Percentiles rank a stretch among this genome's conserved stretches.
phyloP scores from a whole-genome alignment of 2,329 filamentous ascomycete genomes.

The Chrysosporium queenslandicum region DNA sequence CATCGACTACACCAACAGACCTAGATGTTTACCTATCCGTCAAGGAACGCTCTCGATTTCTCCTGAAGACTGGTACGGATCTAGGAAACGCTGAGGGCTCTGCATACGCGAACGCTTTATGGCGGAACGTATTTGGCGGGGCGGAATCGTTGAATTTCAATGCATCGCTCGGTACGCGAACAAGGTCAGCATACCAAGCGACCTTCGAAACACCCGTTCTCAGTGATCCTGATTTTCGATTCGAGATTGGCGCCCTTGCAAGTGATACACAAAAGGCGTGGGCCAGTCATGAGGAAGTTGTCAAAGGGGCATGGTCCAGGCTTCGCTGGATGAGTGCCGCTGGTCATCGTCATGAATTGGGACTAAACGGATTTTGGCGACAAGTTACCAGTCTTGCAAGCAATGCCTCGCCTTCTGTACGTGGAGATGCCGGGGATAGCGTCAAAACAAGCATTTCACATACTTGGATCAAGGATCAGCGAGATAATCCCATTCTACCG shows the following conservation, averaged over 20 bases:
- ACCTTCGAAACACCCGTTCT: constrained; percentile 72
- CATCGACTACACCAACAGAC: constrained; percentile 62
- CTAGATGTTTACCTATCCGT: constrained; percentile 71
- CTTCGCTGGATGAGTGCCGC: constrained; percentile 60
- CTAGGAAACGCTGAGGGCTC: constrained; percentile 89
- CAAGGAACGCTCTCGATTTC: constrained; percentile 68
- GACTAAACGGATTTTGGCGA: constrained; percentile 75
- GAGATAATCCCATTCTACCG: constrained; percentile 78
- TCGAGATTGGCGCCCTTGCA: constrained; percentile 69
- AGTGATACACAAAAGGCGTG: constrained; percentile 82
- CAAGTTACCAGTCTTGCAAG: constrained; percentile 71
- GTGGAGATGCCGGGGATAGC: constrained; percentile 77
- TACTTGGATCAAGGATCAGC: constrained; percentile 65
- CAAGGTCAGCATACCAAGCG: constrained; percentile 81
- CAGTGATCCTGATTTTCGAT: constrained; percentile 69
- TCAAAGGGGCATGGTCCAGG: constrained; percentile 67
- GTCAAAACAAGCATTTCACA: constrained; percentile 82
- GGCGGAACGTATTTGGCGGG: constrained; percentile 89
- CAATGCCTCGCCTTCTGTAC: constrained; percentile 69
- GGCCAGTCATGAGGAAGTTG: constrained; percentile 85
- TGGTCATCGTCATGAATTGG: constrained; percentile 64
- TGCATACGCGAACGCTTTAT: constrained; percentile 75
- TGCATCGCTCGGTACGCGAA: constrained; percentile 79
- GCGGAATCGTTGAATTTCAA: constrained; percentile 83
- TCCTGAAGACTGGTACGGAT: constrained; percentile 89